Evolutionary conservation across 371 early-diverging fungal species (phyloP).

Genomic region (Mucor plumbeus): DNA sequence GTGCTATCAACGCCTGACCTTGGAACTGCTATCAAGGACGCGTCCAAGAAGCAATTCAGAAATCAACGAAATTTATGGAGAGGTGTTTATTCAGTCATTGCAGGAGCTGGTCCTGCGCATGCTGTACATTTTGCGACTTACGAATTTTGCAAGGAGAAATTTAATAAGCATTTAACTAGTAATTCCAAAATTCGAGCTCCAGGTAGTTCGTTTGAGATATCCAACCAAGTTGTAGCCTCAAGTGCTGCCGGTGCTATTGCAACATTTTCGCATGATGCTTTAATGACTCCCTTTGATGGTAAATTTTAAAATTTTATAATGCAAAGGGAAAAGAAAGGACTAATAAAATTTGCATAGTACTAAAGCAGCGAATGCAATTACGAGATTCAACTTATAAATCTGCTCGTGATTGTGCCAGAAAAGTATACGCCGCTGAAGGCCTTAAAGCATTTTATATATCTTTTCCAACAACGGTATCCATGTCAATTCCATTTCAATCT

Average conservation of each 20-base stretch:
- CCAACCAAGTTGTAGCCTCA: conserved; percentile 67
- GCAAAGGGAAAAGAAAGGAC: not conserved
- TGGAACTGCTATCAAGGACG: conserved; percentile 9
- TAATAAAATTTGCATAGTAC: conserved; percentile 55
- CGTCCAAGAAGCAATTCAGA: conserved; percentile 7
- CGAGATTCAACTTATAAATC: conserved; percentile 68
- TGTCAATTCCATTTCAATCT: conserved; percentile 94
- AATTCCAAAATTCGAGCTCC: conserved; percentile 30
- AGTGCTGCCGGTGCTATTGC: conserved; percentile 89
- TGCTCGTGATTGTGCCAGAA: conserved; percentile 72
- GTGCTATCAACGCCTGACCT: conserved; percentile 30
- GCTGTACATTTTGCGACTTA: conserved; percentile 95
- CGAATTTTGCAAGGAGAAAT: conserved; percentile 82
- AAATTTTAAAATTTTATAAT: conserved; percentile 8
- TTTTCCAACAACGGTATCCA: conserved; percentile 90
- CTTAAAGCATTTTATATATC: conserved; percentile 90
- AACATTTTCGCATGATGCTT: conserved; percentile 84
- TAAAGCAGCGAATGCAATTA: conserved; percentile 97
- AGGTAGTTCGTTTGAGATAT: conserved; percentile 36
- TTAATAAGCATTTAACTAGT: conserved; percentile 33
- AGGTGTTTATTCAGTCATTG: conserved; percentile 87
- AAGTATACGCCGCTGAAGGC: conserved; percentile 80
- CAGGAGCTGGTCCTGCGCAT: conserved; percentile 96
- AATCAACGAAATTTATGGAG: conserved; percentile 75
- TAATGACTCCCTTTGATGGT: conserved; percentile 97